Base-by-base conservation (phyloP, 2,329 filamentous ascomycete species). In the Colletotrichum sp. region DNA sequence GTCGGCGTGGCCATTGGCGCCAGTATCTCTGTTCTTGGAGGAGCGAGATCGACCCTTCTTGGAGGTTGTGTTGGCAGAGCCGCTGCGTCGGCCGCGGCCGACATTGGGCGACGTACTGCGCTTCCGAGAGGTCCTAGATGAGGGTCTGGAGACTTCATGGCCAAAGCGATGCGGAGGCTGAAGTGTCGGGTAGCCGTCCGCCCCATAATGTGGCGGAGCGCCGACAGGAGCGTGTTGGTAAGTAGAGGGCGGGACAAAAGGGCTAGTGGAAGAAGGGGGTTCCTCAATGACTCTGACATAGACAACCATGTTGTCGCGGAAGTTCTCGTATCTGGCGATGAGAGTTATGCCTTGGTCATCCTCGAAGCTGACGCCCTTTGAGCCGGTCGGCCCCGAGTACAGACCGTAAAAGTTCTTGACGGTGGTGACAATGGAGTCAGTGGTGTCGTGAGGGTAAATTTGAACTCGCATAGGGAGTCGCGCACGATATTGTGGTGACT, bases 351-450 rank as follows among this genome's bases (percentile, higher is more conserved):
- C 95, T 80, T 94, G 89, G 78, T 95, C 92, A 84, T 98, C 96
- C 86, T 98, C 96, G 82, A 99, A 98, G 86, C 95, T 98, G 82
- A 99, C 94, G 79, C 97, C 96, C 83, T 93, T 93, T 79, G 92
- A 92, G 79, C 92, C 91, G 77, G 86, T 86, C 43, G 89, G 88
- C 77, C 91, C 93, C 78, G 96, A 95, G 84, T 98, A 98, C 79
- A 99, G 91, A 76, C 97, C 97, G 83, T 98, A 98, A 87, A 98
- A 98, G 88, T 98, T 98, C 90, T 98, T 98, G 82, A 98, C 96
- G 2, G 97, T 98, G 16, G 96, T 97, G 78, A 98, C 95, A 86
- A 99, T 99, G 43, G 96, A 98, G 83, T 98, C 96, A 26, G 96
- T 98, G 68, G 95, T 96, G 88, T 99, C 97, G 85, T 98, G 96